Base-by-base conservation (phyloP, 2,329 filamentous ascomycete species). In the Pseudocercospora macadamiae region DNA sequence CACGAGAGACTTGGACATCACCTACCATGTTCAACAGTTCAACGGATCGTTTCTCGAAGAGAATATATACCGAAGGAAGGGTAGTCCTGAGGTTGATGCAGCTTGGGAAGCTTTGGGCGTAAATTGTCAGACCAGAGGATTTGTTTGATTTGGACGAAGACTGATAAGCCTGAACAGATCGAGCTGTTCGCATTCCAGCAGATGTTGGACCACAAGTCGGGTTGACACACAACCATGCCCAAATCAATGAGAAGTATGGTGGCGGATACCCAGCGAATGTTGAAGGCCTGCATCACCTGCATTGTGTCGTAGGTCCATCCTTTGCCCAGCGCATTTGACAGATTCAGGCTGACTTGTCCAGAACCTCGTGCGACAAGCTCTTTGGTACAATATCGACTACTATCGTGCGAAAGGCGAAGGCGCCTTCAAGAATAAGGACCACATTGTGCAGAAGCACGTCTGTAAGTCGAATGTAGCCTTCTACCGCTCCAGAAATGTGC, bases 361-460 rank as follows among this genome's bases (percentile, higher is more conserved):
- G 83, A 85, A 88, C 57, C 77, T 88, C 4, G 68, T 88, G 4
- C 81, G 85, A 2, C 82, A 87, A 66, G 74, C 81, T 0, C 72
- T 86, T 0, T 84, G 82, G 68, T 87, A 82, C 74, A 88, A 87
- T 67, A 83, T 83, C 58, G 77, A 83, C 16, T 82, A 86, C 67
- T 88, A 88, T 70, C 78, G 79, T 60, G 68, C 69, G 0, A 66
- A 79, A 23, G 80, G 81, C 5, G 68, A 77, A 23, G 81, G 83
- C 1, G 79, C 83, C 0, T 88, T 87, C 66, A 68, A 71, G 18
- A 87, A 87, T 65, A 76, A 80, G 3, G 82, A 84, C 18, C 70
- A 75, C 32, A 81, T 87, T 42, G 70, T 87, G 5, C 78, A 77
- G 21, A 75, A 79, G 1, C 86, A 88, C 67, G 76, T 85, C 64